A percentile compares a stretch with the other conserved stretches of the same genome.
Conservation (phyloP, 345 rosid genomes). For the Garcia nutans region DNA sequence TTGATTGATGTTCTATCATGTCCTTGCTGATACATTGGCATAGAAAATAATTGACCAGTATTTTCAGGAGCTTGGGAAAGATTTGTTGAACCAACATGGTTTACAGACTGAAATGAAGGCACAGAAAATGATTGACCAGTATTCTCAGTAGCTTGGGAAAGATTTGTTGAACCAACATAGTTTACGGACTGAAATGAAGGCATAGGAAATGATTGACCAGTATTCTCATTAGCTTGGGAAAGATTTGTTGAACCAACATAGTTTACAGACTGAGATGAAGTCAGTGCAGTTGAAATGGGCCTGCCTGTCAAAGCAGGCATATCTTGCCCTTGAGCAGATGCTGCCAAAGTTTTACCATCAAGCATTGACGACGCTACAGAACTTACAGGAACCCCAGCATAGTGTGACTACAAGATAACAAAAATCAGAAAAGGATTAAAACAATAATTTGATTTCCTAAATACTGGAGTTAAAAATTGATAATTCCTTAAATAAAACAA, state of each 20-base stretch:
- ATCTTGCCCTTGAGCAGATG: slow-evolving; percentile 24
- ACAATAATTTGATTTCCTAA: background rate
- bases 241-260: slow-evolving; percentile 19
- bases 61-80: slow-evolving; percentile 22
- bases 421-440: background rate
- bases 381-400: slow-evolving; percentile 27
- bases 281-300: slow-evolving; percentile 14
- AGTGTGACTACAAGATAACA: slow-evolving; percentile 29
- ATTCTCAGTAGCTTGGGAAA: slow-evolving; percentile 23
- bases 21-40: slow-evolving; percentile 25
- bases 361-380: slow-evolving; percentile 16
- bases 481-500: background rate
- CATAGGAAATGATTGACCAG: slow-evolving; percentile 21
- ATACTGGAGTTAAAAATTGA: background rate
- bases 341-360: slow-evolving; percentile 10
- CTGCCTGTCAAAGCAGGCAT: slow-evolving; percentile 29
- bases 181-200: slow-evolving; percentile 20
- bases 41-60: slow-evolving; percentile 21
- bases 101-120: slow-evolving; percentile 19
- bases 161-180: slow-evolving; percentile 18
- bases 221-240: slow-evolving; percentile 22
- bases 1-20: slow-evolving; percentile 17
- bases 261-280: slow-evolving; percentile 18
- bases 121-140: slow-evolving; percentile 22
- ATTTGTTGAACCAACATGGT: slow-evolving; percentile 18